These are phyloP conservation scores for Chlorokybus atmophyticus DNA, from an alignment of 139 green algal genomes.

Conservation along the genomic window DNA sequence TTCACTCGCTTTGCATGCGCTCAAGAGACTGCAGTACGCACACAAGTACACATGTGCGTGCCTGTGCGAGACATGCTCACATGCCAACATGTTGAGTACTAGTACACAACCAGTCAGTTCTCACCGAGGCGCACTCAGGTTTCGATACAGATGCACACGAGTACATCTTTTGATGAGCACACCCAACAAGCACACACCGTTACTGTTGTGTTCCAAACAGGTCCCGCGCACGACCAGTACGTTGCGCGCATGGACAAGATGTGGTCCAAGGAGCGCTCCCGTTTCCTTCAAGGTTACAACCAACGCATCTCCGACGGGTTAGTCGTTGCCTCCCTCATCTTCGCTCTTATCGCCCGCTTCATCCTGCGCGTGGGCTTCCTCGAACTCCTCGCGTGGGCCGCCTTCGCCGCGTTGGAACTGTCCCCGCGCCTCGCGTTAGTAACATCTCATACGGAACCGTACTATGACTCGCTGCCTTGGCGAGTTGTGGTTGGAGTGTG, in stretches of 20 bases:
- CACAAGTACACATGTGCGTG: not conserved
- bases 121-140: not conserved
- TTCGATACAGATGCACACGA: too few species aligned
- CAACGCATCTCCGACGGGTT: conserved; percentile 31
- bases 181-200: not conserved
- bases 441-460: not conserved
- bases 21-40: not conserved
- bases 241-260: conserved; percentile 5
- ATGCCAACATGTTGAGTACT: not conserved
- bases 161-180: too few species aligned
- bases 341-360: conserved; percentile 12
- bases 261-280: conserved; percentile 7
- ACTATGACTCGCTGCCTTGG: conserved; percentile 23
- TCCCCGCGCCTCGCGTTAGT: conserved; percentile 22
- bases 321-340: conserved; percentile 3
- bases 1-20: not conserved
- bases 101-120: not conserved
- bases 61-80: conserved; percentile 1
- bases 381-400: conserved; percentile 15
- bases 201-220: not conserved
- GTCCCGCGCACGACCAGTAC: too few species aligned
- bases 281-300: conserved; percentile 31
- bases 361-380: conserved; percentile 15
- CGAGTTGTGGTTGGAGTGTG: conserved; percentile 17
- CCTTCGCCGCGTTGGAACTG: conserved; percentile 25